Conservation (phyloP, 805 yeast genomes). For the Saccharomycopsis javanensis region DNA sequence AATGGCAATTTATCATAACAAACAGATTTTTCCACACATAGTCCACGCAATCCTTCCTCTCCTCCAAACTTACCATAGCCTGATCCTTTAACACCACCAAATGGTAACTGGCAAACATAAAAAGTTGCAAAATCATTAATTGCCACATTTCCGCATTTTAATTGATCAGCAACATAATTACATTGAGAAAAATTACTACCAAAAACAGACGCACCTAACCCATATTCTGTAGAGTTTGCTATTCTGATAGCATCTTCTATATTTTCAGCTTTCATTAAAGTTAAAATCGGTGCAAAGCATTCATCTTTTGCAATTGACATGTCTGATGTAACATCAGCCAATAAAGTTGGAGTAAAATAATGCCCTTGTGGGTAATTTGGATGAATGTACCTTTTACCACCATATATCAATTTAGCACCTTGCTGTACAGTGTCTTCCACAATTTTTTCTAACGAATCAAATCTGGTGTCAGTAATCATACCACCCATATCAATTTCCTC, state of each 20-base stretch:
- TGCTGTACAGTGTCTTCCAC: conserved; percentile 62
- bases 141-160: conserved; percentile 87
- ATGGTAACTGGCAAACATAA: conserved; percentile 91
- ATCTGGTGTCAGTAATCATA: conserved; percentile 71
- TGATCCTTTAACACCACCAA: conserved; percentile 88
- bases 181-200: conserved; percentile 62
- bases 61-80: conserved; percentile 99
- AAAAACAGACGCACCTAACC: conserved; percentile 87
- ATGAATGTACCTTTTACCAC: conserved; percentile 74
- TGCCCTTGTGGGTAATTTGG: conserved; percentile 95
- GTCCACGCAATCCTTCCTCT: conserved; percentile 87
- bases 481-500: conserved; percentile 97
- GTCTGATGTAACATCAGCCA: conserved; percentile 66
- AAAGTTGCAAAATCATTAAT: conserved; percentile 96
- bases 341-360: conserved; percentile 82
- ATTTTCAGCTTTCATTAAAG: conserved; percentile 61
- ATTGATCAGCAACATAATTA: conserved; percentile 48
- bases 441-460: conserved; percentile 54
- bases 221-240: conserved; percentile 81
- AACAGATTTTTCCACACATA: conserved; percentile 79
- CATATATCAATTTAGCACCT: conserved; percentile 75
- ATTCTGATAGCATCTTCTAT: conserved; percentile 61
- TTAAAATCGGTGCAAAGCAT: conserved; percentile 88
- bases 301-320: conserved; percentile 83
- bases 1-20: conserved; percentile 77